These are phyloP conservation scores for Zizania latifolia DNA, from an alignment of 176 grass and related monocot genomes.

Conservation along the genomic window DNA sequence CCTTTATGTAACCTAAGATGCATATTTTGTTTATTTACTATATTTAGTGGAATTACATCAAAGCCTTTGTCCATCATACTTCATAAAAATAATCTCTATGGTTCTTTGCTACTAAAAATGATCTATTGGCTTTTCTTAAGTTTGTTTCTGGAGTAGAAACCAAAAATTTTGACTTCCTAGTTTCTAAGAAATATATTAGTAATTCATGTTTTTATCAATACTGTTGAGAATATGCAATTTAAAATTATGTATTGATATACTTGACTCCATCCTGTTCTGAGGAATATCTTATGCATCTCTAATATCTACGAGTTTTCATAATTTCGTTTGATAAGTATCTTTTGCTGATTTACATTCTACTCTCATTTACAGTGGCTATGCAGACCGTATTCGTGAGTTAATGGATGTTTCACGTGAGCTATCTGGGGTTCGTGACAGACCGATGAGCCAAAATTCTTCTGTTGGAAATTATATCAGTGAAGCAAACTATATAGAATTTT, in stretches of 20 bases:
- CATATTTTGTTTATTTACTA: neutral
- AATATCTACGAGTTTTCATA: neutral
- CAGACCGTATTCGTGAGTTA: constrained; percentile 87
- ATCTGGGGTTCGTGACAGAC: constrained; percentile 45
- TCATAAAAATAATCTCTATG: neutral
- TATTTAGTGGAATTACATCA: neutral
- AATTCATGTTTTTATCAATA: neutral
- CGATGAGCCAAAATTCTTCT: constrained; percentile 37
- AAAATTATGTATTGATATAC: neutral
- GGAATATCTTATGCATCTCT: constrained; percentile 4
- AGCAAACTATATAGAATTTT: constrained; percentile 94
- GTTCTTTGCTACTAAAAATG: neutral
- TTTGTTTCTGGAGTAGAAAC: neutral
- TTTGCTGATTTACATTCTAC: constrained; percentile 14
- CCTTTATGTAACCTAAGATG: neutral
- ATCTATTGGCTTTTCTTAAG: neutral
- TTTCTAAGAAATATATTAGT: constrained; percentile 5
- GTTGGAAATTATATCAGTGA: constrained; percentile 73
- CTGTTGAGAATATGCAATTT: neutral
- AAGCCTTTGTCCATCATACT: neutral
- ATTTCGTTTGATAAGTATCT: neutral
- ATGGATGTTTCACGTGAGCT: constrained; percentile 78
- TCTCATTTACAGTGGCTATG: constrained; percentile 70
- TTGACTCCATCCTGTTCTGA: neutral
- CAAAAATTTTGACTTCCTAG: neutral